Base-by-base conservation (phyloP, 768 basidiomycete genomes). In the Auriscalpium vulgare region DNA sequence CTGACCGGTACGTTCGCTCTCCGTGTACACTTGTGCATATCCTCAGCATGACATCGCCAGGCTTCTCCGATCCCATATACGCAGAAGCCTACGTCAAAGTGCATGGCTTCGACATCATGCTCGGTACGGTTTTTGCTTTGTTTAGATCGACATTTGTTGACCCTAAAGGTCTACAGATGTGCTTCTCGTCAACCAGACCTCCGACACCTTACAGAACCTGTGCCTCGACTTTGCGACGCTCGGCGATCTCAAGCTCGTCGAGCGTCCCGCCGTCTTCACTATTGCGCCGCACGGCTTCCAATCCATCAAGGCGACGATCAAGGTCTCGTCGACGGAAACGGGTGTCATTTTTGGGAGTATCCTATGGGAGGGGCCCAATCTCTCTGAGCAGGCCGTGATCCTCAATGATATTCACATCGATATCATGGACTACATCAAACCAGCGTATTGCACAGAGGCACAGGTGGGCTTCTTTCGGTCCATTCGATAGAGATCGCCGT, bases 271-370 rank as follows among this genome's bases (percentile, higher is more conserved):
- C 1, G 87, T 93, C 8, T 91, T 95, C 65, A 97, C 95, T 0
- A 81, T 98, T 43, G 95, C 85, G 1, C 97, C 95, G 0, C 92
- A 98, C 65, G 89, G 91, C 17, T 99, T 98, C 88, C 95, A 97
- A 72, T 93, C 87, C 67, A 93, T 98, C 75, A 97, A 97, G 69
- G 93, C 95, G 16, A 97, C 97, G 1, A 95, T 99, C 75, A 98
- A 99, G 75, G 89, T 95, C 1, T 95, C 95, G 0, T 97, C 93
- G 19, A 98, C 97, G 0, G 97, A 99, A 72, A 98, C 97, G 1
- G 97, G 95, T 45, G 95, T 97, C 59, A 97, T 97, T 62, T 98
- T 98, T 61, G 97, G 97, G 16, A 95, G 91, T 67, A 97, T 97
- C 58, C 83, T 95, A 10, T 98, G 95, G 88, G 93, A 97, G 66